Percentiles rank a stretch among this genome's conserved stretches.
These are phyloP conservation scores for Centaurea solstitialis DNA, from an alignment of 129 eudicot species.

Conservation along the genomic window DNA sequence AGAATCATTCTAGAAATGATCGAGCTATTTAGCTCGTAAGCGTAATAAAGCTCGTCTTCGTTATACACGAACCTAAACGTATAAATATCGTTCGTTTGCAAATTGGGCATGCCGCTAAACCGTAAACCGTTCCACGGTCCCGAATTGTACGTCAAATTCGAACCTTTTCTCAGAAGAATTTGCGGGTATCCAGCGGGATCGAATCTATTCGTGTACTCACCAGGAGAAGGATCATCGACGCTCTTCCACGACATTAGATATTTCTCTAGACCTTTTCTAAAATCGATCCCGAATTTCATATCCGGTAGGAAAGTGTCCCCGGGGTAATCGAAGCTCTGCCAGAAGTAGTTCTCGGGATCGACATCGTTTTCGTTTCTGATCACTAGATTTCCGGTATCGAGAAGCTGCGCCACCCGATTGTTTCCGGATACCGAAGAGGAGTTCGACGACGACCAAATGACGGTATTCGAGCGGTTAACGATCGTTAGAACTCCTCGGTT, in stretches of 20 bases:
- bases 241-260: slow-evolving; percentile 59
- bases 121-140: slow-evolving; percentile 74
- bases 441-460: slow-evolving; percentile 68
- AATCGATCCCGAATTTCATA: slow-evolving; percentile 50
- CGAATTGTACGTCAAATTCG: slow-evolving; percentile 24
- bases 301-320: slow-evolving; percentile 52
- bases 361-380: slow-evolving; percentile 6
- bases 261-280: slow-evolving; percentile 22
- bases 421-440: slow-evolving; percentile 20
- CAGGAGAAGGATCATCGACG: slow-evolving; percentile 50
- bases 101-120: slow-evolving; percentile 37
- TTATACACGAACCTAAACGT: slow-evolving; percentile 29
- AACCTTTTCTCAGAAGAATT: slow-evolving; percentile 35
- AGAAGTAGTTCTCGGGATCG: slow-evolving; percentile 24
- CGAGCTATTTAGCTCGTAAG: slow-evolving; percentile 31
- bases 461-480: slow-evolving; percentile 15
- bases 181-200: slow-evolving; percentile 58
- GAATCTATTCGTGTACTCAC: slow-evolving; percentile 43
- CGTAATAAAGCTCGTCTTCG: slow-evolving; percentile 20
- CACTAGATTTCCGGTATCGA: slow-evolving; percentile 63
- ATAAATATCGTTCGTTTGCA: slow-evolving; percentile 23
- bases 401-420: slow-evolving; percentile 44
- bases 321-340: slow-evolving; percentile 79
- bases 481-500: slow-evolving; percentile 37
- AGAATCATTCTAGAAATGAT: slow-evolving; percentile 31